Percentiles rank a stretch among this genome's conserved stretches.
phyloP scores from a whole-genome alignment of 164 flowering plant species.

The Aristolochia fimbriata region DNA sequence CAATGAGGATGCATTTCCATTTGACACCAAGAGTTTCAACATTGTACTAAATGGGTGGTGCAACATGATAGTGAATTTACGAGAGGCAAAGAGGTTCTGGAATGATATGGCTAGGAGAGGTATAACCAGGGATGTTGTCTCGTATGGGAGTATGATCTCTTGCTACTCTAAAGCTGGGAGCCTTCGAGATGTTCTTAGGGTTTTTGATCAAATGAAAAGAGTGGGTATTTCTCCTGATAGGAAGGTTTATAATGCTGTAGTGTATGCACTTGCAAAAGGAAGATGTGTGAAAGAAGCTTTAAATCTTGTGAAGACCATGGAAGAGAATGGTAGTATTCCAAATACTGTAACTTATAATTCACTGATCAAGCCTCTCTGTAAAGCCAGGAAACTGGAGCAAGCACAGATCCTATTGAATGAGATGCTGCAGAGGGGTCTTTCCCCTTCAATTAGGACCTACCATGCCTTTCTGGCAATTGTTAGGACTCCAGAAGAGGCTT shows the following conservation, averaged over 20 bases:
- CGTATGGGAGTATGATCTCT: conserved; percentile 58
- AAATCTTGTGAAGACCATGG: conserved; percentile 55
- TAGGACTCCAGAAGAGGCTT: conserved; percentile 55
- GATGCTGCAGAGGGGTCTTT: conserved; percentile 44
- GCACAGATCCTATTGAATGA: conserved; percentile 48
- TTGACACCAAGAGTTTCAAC: conserved; percentile 74
- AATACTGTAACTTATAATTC: conserved; percentile 63
- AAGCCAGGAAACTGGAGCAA: conserved; percentile 35
- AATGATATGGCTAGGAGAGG: conserved; percentile 56
- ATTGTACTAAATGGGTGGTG: conserved; percentile 87
- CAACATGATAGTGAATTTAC: conserved; percentile 40
- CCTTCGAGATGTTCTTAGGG: conserved; percentile 39
- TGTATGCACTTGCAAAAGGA: conserved; percentile 67
- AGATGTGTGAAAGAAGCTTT: conserved; percentile 49
- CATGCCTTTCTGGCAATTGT: conserved; percentile 54
- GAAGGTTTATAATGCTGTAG: conserved; percentile 74
- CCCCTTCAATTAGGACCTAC: conserved; percentile 56
- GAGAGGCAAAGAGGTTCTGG: conserved; percentile 69
- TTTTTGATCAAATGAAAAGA: conserved; percentile 54
- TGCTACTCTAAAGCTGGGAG: conserved; percentile 49
- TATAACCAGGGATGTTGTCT: conserved; percentile 46
- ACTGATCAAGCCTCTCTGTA: conserved; percentile 67
- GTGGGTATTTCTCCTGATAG: conserved; percentile 48
- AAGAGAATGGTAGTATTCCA: conserved; percentile 49
- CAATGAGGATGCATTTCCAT: conserved; percentile 44